Evolutionary conservation across 768 basidiomycete species (phyloP), one percentile per base, ranked within the genome.

Genomic region (Russula griseocarnosa): DNA sequence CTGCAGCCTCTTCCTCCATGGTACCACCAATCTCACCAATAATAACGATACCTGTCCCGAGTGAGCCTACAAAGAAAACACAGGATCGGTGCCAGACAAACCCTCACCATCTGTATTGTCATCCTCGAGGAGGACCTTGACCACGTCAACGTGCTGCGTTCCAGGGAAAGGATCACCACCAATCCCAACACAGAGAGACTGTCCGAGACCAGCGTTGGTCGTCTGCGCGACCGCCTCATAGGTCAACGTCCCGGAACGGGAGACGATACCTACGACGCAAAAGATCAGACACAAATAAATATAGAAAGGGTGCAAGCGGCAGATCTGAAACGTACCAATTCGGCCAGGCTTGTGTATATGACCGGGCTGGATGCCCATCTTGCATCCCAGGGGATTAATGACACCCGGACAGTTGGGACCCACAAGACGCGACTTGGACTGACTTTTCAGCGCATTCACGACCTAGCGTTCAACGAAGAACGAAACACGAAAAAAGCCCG

Each of bases 221-320:
- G 96, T 99, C 76, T 98, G 95, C 54, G 90, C 94, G 72, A 98
- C 97, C 61, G 97, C 95, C 79, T 99, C 97, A 75, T 99, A 99
- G 6, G 97, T 98, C 73, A 99, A 78, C 10, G 94, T 97, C 58
- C 94, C 94, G 38, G 94, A 96, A 58, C 94, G 90, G 32, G 94
- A 96, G 55, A 95, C 94, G 68, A 97, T 94, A 61, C 92, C 92
- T 94, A 64, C 18, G 32, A 13, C 9, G 13, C 55, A 22, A 28
- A 57, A 52, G 24, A 47, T 63, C 38, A 54, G 54, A 36, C 36
- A 36, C 36, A 36, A 36, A 32, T 22, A 22, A 60, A 18, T 8
- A 16, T 10, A 58, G 51, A 58, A 52, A 22, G 24, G 46, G 3
- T 14, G 14, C 32, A 22, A 49, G 30, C 42, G 24, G 57, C 54